Evolutionary conservation across 2,329 filamentous ascomycete species (phyloP).

Genomic region (Ceratocystis harringtonii): DNA sequence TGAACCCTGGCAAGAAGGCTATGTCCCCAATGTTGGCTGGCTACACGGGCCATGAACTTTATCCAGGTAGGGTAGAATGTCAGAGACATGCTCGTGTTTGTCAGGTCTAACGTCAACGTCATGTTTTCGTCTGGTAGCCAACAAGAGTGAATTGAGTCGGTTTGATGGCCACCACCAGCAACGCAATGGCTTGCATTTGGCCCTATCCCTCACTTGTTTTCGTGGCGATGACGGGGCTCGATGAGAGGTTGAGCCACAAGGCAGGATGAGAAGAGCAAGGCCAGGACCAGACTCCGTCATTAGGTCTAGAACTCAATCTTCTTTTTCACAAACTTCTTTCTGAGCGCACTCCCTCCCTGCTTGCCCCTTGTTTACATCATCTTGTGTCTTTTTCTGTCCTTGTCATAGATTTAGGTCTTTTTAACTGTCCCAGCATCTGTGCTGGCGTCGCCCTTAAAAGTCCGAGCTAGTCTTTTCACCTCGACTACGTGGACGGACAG

Average conservation of each 20-base stretch:
- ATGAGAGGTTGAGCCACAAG: background rate
- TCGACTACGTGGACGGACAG: background rate
- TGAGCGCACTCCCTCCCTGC: background rate
- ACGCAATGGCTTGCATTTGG: background rate
- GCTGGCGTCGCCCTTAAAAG: background rate
- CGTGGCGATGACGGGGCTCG: background rate
- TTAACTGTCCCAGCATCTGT: background rate
- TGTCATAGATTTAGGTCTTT: background rate
- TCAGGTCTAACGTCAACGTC: too few species aligned
- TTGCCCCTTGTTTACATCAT: background rate
- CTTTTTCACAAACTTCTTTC: background rate
- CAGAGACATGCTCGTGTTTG: too few species aligned
- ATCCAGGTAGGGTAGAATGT: too few species aligned
- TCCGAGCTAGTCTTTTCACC: constrained; percentile 1
- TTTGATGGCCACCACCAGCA: background rate
- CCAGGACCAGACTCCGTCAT: background rate
- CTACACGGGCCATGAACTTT: too few species aligned
- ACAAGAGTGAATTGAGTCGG: background rate
- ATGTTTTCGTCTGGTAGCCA: too few species aligned
- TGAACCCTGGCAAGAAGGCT: background rate
- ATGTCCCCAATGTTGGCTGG: too few species aligned
- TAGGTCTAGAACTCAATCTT: background rate
- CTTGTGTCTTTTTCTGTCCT: background rate
- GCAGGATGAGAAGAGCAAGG: background rate
- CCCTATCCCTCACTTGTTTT: background rate